Base-by-base conservation (phyloP, 306 rosid species). In the Cucumis cinereus region DNA sequence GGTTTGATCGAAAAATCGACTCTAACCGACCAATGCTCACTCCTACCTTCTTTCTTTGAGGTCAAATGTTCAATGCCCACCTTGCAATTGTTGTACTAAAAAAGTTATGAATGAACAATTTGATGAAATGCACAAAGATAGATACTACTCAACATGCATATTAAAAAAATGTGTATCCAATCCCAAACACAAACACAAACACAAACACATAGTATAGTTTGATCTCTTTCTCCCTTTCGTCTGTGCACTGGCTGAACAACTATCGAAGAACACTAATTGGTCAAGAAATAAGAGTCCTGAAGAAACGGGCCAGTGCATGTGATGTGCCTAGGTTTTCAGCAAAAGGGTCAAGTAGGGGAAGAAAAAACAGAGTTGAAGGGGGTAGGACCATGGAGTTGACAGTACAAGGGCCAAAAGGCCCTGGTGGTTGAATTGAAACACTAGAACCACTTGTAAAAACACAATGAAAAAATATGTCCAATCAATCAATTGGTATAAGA, bases 391-490 rank as follows among this genome's bases (percentile, higher is more conserved):
- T 22, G 56, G 38, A 69, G 38, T 12, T 69, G 57, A 45, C 75
- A 69, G 56, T 23, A 14, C 75, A 43, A 69, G n/a, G 55, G 75
- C 13, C 57, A 68, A 43, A 12, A 14, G 74, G 36, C 20, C 19
- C 28, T 7, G 54, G 36, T 41, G 55, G 74, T 68, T 68, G 54
- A 68, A 38, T 41, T 8, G 35, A 30, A 30, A 22, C 74, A 41
- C 54, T 43, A n/a, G n/a, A 12, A 43, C 56, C 75, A 45, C 56
- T 13, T n/a, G 30, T 6, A 66, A 66, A 40, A 30, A 30, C 35
- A 41, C 73, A 66, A 40, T 66, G 75, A 69, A 69, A 69, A 69
- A 69, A 41, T 41, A 67, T 45, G 75, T 69, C 56, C 20, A 22
- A 69, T 45, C 20, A 22, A 69, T 45, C 75, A 69, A 45, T 41